Evolutionary conservation across 306 rosid species (phyloP), one percentile per base, ranked within the genome.

Genomic region (Trifolium repens): DNA sequence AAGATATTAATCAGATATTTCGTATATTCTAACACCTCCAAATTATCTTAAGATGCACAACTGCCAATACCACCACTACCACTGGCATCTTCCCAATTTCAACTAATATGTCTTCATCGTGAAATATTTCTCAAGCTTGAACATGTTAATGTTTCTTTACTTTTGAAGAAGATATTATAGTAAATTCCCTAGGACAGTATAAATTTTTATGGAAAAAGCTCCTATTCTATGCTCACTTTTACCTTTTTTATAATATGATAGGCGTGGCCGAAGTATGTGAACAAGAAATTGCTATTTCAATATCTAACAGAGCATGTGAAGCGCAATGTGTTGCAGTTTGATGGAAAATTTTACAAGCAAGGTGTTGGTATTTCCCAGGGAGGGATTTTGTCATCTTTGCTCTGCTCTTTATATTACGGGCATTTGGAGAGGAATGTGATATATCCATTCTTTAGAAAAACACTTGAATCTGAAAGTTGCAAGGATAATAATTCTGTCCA

Each of bases 311-410:
- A 91, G 84, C 96, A 91, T 39, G 85, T 94, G 78, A 90, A 91
- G 88, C 80, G 43, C 79, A 94, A 94, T 87, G 90, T 94, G 40
- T 67, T 94, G 81, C 90, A 61, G 63, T 87, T 94, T 35, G 87
- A 87, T 81, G 86, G 88, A 59, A 91, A 82, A 53, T 88, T 91
- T 72, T 94, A 85, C 85, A 63, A 90, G 86, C 97, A 88, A 90
- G 82, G 79, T 65, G 84, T 89, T 42, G 96, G 98, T 59, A 91
- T 94, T 87, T 84, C 96, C 70, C 98, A 91, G 84, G 97, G 98
- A 88, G 96, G 98, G 60, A 65, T 94, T 85, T 75, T 89, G 69
- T 94, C 98, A 3, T 62, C 97, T 70, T 78, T 94, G 82, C 98
- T 94, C 72, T 94, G 97, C 85, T 90, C 93, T 61, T 83, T 90